phyloP scores from a whole-genome alignment of 495 filamentous ascomycete genomes.

The Diplogelasinospora grovesii region DNA sequence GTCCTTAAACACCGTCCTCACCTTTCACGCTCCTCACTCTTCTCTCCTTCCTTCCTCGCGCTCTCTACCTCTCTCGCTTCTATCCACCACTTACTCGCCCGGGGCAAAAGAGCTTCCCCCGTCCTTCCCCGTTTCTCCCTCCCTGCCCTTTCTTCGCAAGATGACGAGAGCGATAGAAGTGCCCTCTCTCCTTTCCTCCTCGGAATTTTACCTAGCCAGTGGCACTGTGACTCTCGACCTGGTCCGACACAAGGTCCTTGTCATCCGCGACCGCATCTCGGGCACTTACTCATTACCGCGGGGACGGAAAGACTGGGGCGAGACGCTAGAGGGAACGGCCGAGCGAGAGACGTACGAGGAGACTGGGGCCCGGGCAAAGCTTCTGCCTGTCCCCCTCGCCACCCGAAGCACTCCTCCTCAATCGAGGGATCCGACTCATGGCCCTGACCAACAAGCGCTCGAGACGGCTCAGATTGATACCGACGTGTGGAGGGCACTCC shows the following conservation, averaged over 20 bases:
- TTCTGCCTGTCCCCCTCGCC: slow-evolving; percentile 9
- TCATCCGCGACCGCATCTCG: slow-evolving; percentile 15
- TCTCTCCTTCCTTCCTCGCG: too few relatives aligned
- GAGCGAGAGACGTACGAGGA: slow-evolving; percentile 29
- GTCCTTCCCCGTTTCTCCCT: not conserved
- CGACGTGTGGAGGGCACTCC: not conserved
- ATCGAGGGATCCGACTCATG: not conserved
- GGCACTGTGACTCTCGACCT: slow-evolving; percentile 23
- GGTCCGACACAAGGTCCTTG: slow-evolving; percentile 15
- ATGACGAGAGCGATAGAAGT: not conserved
- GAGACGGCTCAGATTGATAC: too few relatives aligned
- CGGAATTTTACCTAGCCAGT: slow-evolving; percentile 23
- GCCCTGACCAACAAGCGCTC: not conserved
- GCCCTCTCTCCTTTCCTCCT: slow-evolving; percentile 16
- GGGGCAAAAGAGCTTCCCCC: too few relatives aligned
- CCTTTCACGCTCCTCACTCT: too few relatives aligned
- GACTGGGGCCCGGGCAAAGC: slow-evolving; percentile 14
- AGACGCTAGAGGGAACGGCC: slow-evolving; percentile 16
- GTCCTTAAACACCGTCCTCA: too few relatives aligned
- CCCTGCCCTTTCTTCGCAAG: not conserved
- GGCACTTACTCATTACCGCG: slow-evolving; percentile 22
- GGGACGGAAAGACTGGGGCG: slow-evolving; percentile 26
- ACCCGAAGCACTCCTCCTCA: slow-evolving; percentile 14
- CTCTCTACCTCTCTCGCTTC: too few relatives aligned
- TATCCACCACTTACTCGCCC: too few relatives aligned